phyloP scores from a whole-genome alignment of 140 eudicot genomes.

The Stevia rebaudiana region DNA sequence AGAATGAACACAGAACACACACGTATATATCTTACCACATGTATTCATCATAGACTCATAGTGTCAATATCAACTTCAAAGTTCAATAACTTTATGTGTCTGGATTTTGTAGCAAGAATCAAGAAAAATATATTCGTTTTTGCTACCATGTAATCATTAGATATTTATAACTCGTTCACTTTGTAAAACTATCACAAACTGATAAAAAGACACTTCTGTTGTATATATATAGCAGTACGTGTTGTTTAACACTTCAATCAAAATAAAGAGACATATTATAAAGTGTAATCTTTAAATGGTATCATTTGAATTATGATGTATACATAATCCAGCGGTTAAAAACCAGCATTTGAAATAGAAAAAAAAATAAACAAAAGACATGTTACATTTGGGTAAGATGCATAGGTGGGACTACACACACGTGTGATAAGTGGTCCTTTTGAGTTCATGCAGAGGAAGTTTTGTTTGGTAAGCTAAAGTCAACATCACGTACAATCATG shows the following conservation, averaged over 20 bases:
- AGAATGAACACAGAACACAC: slow-evolving; percentile 13
- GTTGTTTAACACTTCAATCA: too few species aligned
- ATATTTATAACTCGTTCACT: background rate
- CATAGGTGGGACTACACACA: slow-evolving; percentile 37
- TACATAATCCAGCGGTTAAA: background rate
- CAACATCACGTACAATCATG: slow-evolving; percentile 42
- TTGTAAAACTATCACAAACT: background rate
- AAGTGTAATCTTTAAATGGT: too few species aligned
- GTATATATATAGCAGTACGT: too few species aligned
- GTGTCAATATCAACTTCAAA: slow-evolving; percentile 23
- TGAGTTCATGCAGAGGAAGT: slow-evolving; percentile 35
- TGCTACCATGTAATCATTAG: slow-evolving; percentile 4
- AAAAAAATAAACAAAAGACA: slow-evolving; percentile 26
- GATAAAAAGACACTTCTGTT: background rate
- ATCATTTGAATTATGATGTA: too few species aligned
- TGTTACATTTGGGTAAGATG: slow-evolving; percentile 26
- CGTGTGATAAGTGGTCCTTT: slow-evolving; percentile 46
- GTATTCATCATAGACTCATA: slow-evolving; percentile 13
- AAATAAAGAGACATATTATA: too few species aligned
- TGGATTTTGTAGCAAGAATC: slow-evolving; percentile 22
- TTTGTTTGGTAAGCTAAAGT: slow-evolving; percentile 41
- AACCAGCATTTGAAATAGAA: background rate
- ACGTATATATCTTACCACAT: slow-evolving; percentile 23
- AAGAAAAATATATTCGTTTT: slow-evolving; percentile 24
- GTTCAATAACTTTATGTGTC: slow-evolving; percentile 22